Conservation (phyloP, 306 rosid genomes). For the Rosa multiflora region DNA sequence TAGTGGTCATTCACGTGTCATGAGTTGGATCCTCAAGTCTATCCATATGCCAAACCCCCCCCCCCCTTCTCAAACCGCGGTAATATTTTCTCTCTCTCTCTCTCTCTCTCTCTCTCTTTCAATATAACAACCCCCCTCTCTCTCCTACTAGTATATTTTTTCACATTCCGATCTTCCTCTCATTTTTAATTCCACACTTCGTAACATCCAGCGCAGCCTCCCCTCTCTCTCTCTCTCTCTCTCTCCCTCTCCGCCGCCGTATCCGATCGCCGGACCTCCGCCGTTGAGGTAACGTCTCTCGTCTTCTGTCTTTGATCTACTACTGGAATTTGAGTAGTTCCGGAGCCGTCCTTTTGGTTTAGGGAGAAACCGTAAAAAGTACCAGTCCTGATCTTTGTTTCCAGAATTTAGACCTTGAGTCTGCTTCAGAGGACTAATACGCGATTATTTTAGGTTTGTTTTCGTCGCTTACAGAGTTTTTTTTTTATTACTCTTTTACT, state of each 20-base stretch:
- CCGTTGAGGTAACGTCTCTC: slow-evolving; percentile 27
- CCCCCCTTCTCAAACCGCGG: neutral
- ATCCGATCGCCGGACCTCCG: slow-evolving; percentile 16
- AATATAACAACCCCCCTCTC: neutral
- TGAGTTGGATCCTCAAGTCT: slow-evolving; percentile 4
- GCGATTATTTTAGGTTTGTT: neutral
- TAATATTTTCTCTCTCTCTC: slow-evolving; percentile 12
- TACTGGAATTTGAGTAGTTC: slow-evolving; percentile 15
- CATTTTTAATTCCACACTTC: slow-evolving; percentile 3
- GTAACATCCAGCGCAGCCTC: slow-evolving; percentile 24
- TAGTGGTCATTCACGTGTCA: neutral
- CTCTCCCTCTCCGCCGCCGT: slow-evolving; percentile 29
- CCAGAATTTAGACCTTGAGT: neutral
- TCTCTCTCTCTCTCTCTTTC: neutral
- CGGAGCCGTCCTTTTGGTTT: slow-evolving; percentile 17
- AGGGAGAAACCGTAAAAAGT: neutral
- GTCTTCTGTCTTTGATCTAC: slow-evolving; percentile 33
- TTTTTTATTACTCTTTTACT: neutral
- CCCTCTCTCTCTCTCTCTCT: slow-evolving; percentile 4
- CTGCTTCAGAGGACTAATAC: neutral
- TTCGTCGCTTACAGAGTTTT: neutral
- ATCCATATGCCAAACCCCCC: neutral
- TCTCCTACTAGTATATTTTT: neutral
- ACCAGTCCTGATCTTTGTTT: slow-evolving; percentile 10
- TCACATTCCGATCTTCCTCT: slow-evolving; percentile 12